Conservation (phyloP, 1,284 basidiomycete genomes). For the Fomitopsis pinicola region DNA sequence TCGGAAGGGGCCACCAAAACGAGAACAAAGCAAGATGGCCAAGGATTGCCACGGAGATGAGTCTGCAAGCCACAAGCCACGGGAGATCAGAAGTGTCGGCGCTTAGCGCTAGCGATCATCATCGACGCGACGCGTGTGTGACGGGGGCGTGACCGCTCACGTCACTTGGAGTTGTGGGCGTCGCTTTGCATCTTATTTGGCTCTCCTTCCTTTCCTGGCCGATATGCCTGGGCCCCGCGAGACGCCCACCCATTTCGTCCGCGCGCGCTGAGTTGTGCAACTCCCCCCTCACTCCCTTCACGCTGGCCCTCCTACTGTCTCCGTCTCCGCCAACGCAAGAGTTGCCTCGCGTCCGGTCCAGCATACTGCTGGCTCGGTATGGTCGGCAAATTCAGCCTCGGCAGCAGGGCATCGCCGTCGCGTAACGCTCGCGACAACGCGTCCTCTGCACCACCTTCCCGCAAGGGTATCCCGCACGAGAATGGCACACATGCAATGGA, state of each 20-base stretch:
- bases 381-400: slow-evolving; percentile 35
- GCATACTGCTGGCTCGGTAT: slow-evolving; percentile 26
- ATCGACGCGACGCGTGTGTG: not conserved
- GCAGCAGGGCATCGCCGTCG: slow-evolving; percentile 25
- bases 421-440: slow-evolving; percentile 15
- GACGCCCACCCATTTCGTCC: not conserved
- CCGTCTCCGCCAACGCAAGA: slow-evolving; percentile 10
- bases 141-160: not conserved
- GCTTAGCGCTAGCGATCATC: not conserved
- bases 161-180: not conserved
- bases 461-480: slow-evolving; percentile 29
- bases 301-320: slow-evolving; percentile 1
- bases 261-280: not conserved
- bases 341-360: slow-evolving; percentile 1
- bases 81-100: not conserved
- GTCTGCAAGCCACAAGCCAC: not conserved
- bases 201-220: slow-evolving; percentile 1
- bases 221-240: not conserved
- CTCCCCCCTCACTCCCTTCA: not conserved
- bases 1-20: not conserved
- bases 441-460: slow-evolving; percentile 35
- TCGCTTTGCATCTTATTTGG: not conserved
- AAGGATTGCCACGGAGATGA: not conserved
- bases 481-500: slow-evolving; percentile 36
- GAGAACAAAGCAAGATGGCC: not conserved